Evolutionary conservation across 2,329 filamentous ascomycete genomes (phyloP), one percentile per base, ranked within the genome.

Genomic region (Claviceps maximensis): DNA sequence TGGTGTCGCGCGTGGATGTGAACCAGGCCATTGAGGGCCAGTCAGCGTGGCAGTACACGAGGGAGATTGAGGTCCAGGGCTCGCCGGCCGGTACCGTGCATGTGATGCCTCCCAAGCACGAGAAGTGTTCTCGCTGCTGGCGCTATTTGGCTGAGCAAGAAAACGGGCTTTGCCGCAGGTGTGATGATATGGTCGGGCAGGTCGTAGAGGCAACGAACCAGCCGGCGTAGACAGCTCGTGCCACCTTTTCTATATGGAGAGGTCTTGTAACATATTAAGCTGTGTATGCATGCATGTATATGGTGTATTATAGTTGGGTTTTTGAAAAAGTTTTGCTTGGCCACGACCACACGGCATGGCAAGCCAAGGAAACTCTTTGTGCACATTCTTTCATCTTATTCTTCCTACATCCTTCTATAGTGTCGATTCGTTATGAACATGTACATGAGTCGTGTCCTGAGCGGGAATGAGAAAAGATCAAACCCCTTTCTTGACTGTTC

Each of bases 91-190:
- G 69, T 36, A 68, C 59, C 31, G 74, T 73, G 23, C 67, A 70
- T 58, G 73, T 76, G 23, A 58, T 75, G 50, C 74, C 78, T 54
- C 78, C 78, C 1, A 65, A 60, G 59, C 62, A 74, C 13, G 69
- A 75, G 47, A 98, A 97, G 67, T 98, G 93, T 65, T 76, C 80
- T 1, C 76, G 93, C 50, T 98, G 93, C 70, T 98, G 93, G 93
- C 80, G 86, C 56, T 95, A 88, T 66, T 76, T 86, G 25, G 83
- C 86, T n/a, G 72, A 77, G n/a, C 69, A 69, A 48, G 76, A 84
- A 59, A 80, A 86, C 19, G 67, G 71, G 41, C 70, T 95, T 19
- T 97, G 91, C 67, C 69, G 67, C 49, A 74, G 89, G 63, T 97
- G 91, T 65, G 80, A 83, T 31, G 76, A 80, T 13, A 79, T 84